Conservation (phyloP, 108 stramenopile species). For the Skeletonema potamos region DNA sequence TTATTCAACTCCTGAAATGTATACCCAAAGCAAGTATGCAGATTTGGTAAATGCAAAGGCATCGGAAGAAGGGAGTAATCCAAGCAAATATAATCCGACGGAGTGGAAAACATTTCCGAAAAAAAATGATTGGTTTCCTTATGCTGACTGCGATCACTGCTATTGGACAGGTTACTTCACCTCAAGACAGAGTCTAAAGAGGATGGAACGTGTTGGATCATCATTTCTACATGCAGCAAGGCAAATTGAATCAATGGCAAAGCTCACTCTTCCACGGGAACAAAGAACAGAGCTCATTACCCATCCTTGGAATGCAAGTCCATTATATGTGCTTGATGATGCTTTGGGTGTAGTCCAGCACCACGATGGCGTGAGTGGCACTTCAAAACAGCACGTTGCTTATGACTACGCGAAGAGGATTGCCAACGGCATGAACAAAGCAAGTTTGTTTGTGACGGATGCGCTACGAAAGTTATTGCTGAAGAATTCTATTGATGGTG, state of each 20-base stretch:
- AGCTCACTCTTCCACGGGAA: neutral
- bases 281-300: neutral
- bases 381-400: slow-evolving; percentile 56
- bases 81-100: neutral
- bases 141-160: slow-evolving; percentile 84
- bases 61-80: neutral
- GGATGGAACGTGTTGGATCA: slow-evolving; percentile 80
- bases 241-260: slow-evolving; percentile 65
- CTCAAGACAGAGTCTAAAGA: slow-evolving; percentile 81
- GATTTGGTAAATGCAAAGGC: slow-evolving; percentile 59
- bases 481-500: slow-evolving; percentile 11
- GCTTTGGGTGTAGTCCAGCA: slow-evolving; percentile 87
- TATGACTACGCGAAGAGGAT: slow-evolving; percentile 88
- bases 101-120: slow-evolving; percentile 50
- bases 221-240: slow-evolving; percentile 73
- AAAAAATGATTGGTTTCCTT: slow-evolving; percentile 94
- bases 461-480: slow-evolving; percentile 43
- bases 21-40: slow-evolving; percentile 75
- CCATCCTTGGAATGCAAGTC: slow-evolving; percentile 29
- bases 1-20: slow-evolving; percentile 84
- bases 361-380: slow-evolving; percentile 91
- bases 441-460: slow-evolving; percentile 44
- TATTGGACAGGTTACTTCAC: slow-evolving; percentile 98
- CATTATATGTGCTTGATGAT: slow-evolving; percentile 67
- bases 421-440: slow-evolving; percentile 63